phyloP scores from a whole-genome alignment of 164 flowering plant species.

The Liquidambar formosana region DNA sequence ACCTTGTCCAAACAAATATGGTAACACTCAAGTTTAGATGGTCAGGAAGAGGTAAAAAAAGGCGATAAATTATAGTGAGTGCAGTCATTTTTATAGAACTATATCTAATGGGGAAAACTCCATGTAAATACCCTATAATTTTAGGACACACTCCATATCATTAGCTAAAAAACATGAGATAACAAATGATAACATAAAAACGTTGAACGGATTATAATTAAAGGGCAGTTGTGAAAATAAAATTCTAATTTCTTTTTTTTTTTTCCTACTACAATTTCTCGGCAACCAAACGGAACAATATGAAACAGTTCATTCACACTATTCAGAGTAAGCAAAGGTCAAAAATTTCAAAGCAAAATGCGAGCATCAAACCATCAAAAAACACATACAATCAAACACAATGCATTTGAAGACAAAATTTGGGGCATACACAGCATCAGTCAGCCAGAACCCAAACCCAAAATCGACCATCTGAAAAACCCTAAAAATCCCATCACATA shows the following conservation, averaged over 20 bases:
- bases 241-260: neutral
- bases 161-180: too few relatives aligned
- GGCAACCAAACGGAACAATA: neutral
- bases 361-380: neutral
- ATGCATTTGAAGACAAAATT: neutral
- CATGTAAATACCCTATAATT: too few relatives aligned
- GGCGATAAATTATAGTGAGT: too few relatives aligned
- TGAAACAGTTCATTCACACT: neutral
- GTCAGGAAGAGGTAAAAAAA: neutral
- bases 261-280: neutral
- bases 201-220: neutral
- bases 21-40: neutral
- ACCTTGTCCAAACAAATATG: slow-evolving; percentile 11
- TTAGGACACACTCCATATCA: too few relatives aligned
- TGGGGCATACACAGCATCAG: neutral
- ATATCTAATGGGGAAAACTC: too few relatives aligned
- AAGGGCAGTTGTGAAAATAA: neutral
- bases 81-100: too few relatives aligned
- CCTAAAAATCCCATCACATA: slow-evolving; percentile 2
- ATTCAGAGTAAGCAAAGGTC: neutral
- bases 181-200: neutral
- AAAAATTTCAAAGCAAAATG: neutral
- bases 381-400: neutral
- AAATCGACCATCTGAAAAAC: slow-evolving; percentile 2
- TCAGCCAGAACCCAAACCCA: neutral